These are phyloP conservation scores for Dendrobium officinale DNA, from an alignment of 106 monocot species.

Conservation along the genomic window DNA sequence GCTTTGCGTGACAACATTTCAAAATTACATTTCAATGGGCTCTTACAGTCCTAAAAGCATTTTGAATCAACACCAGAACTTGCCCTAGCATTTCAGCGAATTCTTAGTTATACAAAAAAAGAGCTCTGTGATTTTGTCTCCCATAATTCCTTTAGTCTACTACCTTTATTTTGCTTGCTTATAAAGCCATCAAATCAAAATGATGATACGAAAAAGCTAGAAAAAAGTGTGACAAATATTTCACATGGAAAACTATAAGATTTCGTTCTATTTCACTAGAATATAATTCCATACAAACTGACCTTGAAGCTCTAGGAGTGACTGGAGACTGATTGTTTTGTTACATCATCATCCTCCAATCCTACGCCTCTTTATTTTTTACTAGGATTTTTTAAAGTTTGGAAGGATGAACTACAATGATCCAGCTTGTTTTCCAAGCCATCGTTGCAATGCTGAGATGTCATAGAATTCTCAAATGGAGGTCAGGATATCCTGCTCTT, in stretches of 20 bases:
- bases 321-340: neutral
- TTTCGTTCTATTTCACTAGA: neutral
- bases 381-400: neutral
- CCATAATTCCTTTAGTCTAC: too few relatives aligned
- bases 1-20: too few relatives aligned
- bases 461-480: constrained; percentile 38
- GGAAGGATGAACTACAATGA: neutral
- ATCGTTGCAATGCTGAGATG: neutral
- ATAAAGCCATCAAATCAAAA: too few relatives aligned
- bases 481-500: constrained; percentile 41
- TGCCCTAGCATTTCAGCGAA: too few relatives aligned
- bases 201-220: too few relatives aligned
- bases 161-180: too few relatives aligned
- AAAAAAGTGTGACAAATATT: neutral
- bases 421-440: neutral
- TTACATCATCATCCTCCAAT: neutral
- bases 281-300: neutral
- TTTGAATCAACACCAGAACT: too few relatives aligned
- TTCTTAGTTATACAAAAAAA: too few relatives aligned
- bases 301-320: neutral
- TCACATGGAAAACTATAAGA: neutral
- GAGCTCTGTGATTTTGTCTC: too few relatives aligned
- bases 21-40: too few relatives aligned
- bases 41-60: too few relatives aligned
- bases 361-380: neutral